phyloP scores from a whole-genome alignment of 306 rosid species.

The Gleditsia sinensis region DNA sequence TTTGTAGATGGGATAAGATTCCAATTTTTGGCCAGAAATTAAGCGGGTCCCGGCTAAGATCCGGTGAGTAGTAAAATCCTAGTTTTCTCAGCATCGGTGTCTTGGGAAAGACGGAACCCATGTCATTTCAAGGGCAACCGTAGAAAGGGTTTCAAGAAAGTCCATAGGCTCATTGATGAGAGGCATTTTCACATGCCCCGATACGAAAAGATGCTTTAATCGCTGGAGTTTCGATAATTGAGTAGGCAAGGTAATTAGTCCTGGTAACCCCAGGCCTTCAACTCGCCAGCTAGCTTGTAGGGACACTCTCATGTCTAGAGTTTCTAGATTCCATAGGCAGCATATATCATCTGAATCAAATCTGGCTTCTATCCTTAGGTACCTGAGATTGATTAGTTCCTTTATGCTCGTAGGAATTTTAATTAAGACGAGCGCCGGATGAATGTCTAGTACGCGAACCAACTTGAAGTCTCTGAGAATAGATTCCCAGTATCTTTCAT shows the following conservation, averaged over 20 bases:
- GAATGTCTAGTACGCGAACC: background rate
- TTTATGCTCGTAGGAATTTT: too few relatives aligned
- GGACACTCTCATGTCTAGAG: background rate
- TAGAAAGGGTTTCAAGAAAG: background rate
- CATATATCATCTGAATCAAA: background rate
- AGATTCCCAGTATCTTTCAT: too few relatives aligned
- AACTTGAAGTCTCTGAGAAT: background rate
- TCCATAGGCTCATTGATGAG: too few relatives aligned
- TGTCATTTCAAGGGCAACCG: background rate
- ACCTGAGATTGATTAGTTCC: background rate
- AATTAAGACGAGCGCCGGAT: too few relatives aligned
- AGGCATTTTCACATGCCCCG: background rate
- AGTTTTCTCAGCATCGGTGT: background rate
- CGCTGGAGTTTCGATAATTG: background rate
- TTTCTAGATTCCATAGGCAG: background rate
- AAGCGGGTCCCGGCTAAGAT: background rate
- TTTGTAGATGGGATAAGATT: background rate
- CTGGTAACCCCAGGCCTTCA: too few relatives aligned
- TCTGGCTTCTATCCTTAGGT: background rate
- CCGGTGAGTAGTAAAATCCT: background rate
- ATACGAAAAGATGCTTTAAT: background rate
- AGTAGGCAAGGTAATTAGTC: too few relatives aligned
- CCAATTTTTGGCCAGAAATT: background rate
- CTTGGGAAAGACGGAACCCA: too few relatives aligned
- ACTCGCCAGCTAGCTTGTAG: too few relatives aligned